phyloP scores from a whole-genome alignment of 441 rosid species.

The Euphorbia schlechtendalii region DNA sequence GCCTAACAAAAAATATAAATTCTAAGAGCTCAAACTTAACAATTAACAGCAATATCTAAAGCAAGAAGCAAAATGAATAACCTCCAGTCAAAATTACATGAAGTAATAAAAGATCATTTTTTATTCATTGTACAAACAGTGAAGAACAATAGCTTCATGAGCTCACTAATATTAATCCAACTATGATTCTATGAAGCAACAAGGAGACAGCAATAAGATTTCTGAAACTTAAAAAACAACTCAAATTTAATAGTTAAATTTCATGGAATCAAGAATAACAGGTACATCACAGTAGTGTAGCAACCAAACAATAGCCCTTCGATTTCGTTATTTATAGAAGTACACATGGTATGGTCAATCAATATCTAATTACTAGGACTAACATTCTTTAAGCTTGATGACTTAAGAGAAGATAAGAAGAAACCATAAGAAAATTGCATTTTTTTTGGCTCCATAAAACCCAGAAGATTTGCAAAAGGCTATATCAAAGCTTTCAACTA shows the following conservation, averaged over 20 bases:
- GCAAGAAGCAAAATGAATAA: conserved; percentile 12
- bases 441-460: background rate
- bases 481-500: background rate
- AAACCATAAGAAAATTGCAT: background rate
- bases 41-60: conserved; percentile 12
- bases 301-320: background rate
- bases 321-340: background rate
- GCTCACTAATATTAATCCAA: background rate
- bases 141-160: background rate
- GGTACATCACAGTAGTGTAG: background rate
- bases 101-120: background rate
- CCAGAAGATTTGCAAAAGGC: background rate
- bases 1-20: conserved; percentile 37
- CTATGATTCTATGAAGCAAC: background rate
- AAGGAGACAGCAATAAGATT: background rate
- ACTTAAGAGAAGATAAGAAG: background rate
- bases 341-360: background rate
- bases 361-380: background rate
- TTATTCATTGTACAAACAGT: no score
- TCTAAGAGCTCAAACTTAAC: conserved; percentile 14
- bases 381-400: background rate
- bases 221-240: background rate
- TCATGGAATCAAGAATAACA: background rate
- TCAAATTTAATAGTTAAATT: background rate
- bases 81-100: background rate